Conservation (phyloP, 2,329 filamentous ascomycete genomes). For the Zopfia rhizophila region DNA sequence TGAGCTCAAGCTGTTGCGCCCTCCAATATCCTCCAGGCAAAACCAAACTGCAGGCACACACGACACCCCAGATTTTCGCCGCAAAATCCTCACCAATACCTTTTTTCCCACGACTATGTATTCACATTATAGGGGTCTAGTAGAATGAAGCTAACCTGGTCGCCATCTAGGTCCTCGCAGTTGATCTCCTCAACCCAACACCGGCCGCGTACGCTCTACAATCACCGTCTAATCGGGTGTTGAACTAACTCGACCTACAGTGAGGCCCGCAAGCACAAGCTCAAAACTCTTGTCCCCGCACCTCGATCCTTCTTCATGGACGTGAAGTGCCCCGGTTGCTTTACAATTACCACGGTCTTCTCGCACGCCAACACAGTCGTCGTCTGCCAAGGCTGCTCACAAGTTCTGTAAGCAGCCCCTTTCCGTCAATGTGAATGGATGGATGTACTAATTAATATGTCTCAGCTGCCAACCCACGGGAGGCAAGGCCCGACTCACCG, state of each 20-base stretch:
- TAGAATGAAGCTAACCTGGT: slow-evolving; percentile 23
- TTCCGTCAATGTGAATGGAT: slow-evolving; percentile 8
- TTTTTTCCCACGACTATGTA: slow-evolving; percentile 24
- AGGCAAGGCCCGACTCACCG: slow-evolving; percentile 98
- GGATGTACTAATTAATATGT: slow-evolving; percentile 35
- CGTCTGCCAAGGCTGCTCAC: slow-evolving; percentile 98
- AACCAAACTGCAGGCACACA: slow-evolving; percentile 39
- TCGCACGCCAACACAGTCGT: slow-evolving; percentile 99
- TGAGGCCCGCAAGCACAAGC: slow-evolving; percentile 99
- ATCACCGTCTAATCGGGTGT: slow-evolving; percentile 10
- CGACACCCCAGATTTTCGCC: slow-evolving; percentile 44
- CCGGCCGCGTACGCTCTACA: slow-evolving; percentile 72
- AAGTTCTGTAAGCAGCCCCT: slow-evolving; percentile 72
- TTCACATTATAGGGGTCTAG: slow-evolving; percentile 22
- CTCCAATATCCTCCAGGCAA: slow-evolving; percentile 10
- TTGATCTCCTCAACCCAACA: slow-evolving; percentile 99
- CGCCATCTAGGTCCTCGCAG: slow-evolving; percentile 93
- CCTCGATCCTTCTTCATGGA: slow-evolving; percentile 99
- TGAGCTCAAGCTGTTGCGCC: slow-evolving; percentile 36
- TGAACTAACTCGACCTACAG: slow-evolving; percentile 42
- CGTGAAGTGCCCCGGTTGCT: slow-evolving; percentile 99
- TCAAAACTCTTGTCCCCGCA: slow-evolving; percentile 97
- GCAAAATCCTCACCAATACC: slow-evolving; percentile 37
- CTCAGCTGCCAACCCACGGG: slow-evolving; percentile 91
- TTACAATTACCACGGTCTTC: slow-evolving; percentile 99